A percentile compares a stretch with the other conserved stretches of the same genome.
These are phyloP conservation scores for Afroboletus lepidellus DNA, from an alignment of 1,284 basidiomycete genomes.

Conservation along the genomic window DNA sequence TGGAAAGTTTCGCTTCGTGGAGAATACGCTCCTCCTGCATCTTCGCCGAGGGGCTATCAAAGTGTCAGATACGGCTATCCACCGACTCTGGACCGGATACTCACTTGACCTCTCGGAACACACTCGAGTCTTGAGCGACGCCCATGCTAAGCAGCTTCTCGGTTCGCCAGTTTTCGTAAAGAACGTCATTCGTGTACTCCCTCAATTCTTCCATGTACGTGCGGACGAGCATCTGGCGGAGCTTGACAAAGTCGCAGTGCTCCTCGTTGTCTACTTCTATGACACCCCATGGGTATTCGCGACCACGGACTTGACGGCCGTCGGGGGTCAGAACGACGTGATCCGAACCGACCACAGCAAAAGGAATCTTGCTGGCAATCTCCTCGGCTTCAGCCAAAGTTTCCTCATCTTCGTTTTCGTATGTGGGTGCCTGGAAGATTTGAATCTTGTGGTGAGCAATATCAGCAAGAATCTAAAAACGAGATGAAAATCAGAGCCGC, in stretches of 20 bases:
- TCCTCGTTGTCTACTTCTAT: conserved; percentile 98
- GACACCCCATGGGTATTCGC: conserved; percentile 94
- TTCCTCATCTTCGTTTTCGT: conserved; percentile 97
- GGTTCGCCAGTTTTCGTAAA: conserved; percentile 96
- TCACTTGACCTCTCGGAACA: conserved; percentile 98
- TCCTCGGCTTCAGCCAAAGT: conserved; percentile 93
- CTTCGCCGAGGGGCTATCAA: conserved; percentile 82
- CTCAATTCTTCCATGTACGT: conserved; percentile 98
- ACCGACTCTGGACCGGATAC: conserved; percentile 33
- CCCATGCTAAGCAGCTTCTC: conserved; percentile 95
- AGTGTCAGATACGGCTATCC: conserved; percentile 9
- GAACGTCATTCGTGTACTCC: conserved; percentile 89
- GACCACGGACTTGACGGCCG: conserved; percentile 87
- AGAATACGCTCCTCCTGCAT: conserved; percentile 92
- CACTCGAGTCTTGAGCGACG: conserved; percentile 91
- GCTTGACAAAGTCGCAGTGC: conserved; percentile 97
- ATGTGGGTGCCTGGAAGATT: conserved; percentile 94
- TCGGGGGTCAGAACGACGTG: conserved; percentile 77
- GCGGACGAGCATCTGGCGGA: conserved; percentile 96
- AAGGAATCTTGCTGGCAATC: conserved; percentile 95
- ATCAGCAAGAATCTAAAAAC: conserved; percentile 86
- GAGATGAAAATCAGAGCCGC: background rate
- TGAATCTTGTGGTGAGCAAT: conserved; percentile 92
- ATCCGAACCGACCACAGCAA: conserved; percentile 94
- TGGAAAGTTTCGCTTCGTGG: conserved; percentile 93